Evolutionary conservation across 2,329 filamentous ascomycete genomes (phyloP).

Genomic region (Monilinia vaccinii-corymbosi): DNA sequence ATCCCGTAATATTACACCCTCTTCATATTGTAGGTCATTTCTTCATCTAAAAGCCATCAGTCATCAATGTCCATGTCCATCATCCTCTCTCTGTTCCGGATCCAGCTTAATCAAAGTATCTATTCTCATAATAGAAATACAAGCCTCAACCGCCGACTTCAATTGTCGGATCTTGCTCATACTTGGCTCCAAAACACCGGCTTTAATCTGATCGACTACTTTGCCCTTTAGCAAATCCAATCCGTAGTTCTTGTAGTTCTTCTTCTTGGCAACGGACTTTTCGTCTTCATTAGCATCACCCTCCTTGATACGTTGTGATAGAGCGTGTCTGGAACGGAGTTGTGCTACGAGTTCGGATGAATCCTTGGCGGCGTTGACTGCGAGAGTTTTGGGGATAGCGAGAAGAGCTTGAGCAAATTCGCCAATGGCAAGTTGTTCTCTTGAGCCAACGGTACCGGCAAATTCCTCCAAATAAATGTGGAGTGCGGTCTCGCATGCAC

Average conservation of each 20-base stretch:
- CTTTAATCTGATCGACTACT: slow-evolving; percentile 88
- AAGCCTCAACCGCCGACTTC: slow-evolving; percentile 97
- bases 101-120: slow-evolving; percentile 98
- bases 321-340: slow-evolving; percentile 84
- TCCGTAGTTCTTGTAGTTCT: slow-evolving; percentile 98
- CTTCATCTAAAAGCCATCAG: slow-evolving; percentile 10
- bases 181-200: slow-evolving; percentile 89
- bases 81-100: slow-evolving; percentile 75
- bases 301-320: slow-evolving; percentile 85
- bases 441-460: slow-evolving; percentile 90
- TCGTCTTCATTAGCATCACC: slow-evolving; percentile 78
- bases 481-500: slow-evolving; percentile 94
- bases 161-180: slow-evolving; percentile 98
- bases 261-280: slow-evolving; percentile 83
- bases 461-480: slow-evolving; percentile 99
- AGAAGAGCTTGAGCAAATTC: slow-evolving; percentile 95
- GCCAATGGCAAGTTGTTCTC: slow-evolving; percentile 94
- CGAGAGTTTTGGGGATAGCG: slow-evolving; percentile 89
- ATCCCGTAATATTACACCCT: slow-evolving; percentile 10
- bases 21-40: slow-evolving; percentile 9
- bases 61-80: slow-evolving; percentile 73
- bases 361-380: slow-evolving; percentile 95
- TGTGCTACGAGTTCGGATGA: slow-evolving; percentile 91
- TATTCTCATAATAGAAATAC: slow-evolving; percentile 98
- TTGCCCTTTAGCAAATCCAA: slow-evolving; percentile 83